These are phyloP conservation scores for Sporothrix curviconia DNA, from an alignment of 2,329 filamentous ascomycete species.

Conservation along the genomic window DNA sequence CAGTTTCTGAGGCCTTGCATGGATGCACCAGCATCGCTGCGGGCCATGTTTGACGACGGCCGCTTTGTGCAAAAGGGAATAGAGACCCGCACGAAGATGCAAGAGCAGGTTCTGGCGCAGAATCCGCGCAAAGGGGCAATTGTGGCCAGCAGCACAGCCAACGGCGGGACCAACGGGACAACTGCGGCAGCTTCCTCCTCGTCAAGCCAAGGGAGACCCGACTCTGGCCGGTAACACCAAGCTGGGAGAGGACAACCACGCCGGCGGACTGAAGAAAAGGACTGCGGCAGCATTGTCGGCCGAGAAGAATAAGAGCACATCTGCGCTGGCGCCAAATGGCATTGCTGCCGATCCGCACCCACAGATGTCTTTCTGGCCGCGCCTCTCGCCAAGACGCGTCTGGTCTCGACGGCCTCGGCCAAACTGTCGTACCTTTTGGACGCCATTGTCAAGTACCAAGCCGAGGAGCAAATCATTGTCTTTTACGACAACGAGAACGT, in stretches of 20 bases:
- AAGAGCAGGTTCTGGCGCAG: conserved; percentile 15
- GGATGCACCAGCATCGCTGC: conserved; percentile 37
- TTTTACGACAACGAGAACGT: conserved; percentile 89
- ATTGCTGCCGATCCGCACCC: too few species aligned
- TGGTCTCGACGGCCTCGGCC: conserved; percentile 75
- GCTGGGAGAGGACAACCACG: conserved; percentile 29
- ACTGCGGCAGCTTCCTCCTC: neutral
- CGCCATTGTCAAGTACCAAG: conserved; percentile 59
- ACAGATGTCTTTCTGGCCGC: conserved; percentile 29
- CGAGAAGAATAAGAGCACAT: too few species aligned
- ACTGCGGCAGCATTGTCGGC: conserved; percentile 21
- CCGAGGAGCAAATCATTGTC: conserved; percentile 76
- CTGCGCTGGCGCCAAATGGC: too few species aligned
- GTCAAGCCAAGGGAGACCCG: neutral
- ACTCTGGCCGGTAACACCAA: conserved; percentile 38
- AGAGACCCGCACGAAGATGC: too few species aligned
- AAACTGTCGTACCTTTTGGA: conserved; percentile 84
- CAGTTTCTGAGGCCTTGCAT: conserved; percentile 42
- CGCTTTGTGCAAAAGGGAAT: conserved; percentile 33
- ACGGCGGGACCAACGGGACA: neutral
- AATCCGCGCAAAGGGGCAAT: neutral
- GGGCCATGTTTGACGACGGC: conserved; percentile 42
- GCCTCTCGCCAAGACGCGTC: conserved; percentile 50
- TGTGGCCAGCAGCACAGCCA: neutral
- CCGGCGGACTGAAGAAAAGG: conserved; percentile 27